Evolutionary conservation across 73 alveolate species (phyloP).

Genomic region (Paramecium tetraurelia): DNA sequence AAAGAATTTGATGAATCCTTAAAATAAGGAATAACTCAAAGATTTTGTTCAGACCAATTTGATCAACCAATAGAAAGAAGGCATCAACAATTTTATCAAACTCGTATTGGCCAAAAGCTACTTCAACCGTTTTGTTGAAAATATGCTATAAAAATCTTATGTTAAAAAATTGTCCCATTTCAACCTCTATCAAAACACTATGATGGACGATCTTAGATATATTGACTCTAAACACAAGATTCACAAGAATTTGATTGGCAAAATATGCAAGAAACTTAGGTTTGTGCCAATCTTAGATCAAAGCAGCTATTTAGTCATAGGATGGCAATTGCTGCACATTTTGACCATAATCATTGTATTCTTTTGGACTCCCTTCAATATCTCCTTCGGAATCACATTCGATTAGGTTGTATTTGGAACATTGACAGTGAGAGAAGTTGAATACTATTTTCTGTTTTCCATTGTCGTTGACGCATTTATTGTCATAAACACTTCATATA

Average conservation of each 20-base stretch:
- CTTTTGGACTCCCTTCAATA: conserved; percentile 34
- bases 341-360: not conserved
- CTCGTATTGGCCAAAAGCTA: conserved; percentile 32
- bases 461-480: conserved; percentile 64
- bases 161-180: conserved; percentile 2
- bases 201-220: conserved; percentile 17
- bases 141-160: conserved; percentile 20
- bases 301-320: conserved; percentile 2
- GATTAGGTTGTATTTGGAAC: not conserved
- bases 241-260: not conserved
- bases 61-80: not conserved
- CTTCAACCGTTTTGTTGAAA: conserved; percentile 25
- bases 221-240: not conserved
- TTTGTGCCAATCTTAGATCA: not conserved
- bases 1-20: not conserved
- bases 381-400: not conserved
- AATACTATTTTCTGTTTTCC: conserved; percentile 11
- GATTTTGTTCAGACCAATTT: not conserved
- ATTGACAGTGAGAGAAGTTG: not conserved
- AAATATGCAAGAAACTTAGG: not conserved
- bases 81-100: not conserved
- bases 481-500: conserved; percentile 72
- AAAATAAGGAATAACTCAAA: not conserved
- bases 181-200: not conserved
- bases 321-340: conserved; percentile 23